phyloP scores from a whole-genome alignment of 345 rosid species.

The Moricandia moricandioides region DNA sequence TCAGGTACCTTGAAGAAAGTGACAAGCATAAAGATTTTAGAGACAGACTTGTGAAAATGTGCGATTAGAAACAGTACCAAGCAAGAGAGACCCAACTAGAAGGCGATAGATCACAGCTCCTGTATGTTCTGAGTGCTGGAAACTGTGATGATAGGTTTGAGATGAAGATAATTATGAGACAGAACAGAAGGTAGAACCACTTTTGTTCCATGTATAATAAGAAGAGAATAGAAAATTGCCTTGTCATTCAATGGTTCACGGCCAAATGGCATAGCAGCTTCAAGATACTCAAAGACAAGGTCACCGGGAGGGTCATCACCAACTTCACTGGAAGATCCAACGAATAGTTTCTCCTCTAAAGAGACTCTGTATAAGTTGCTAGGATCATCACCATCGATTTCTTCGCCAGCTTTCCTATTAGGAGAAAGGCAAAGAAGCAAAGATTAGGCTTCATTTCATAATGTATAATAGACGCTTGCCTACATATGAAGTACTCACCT shows the following conservation, averaged over 20 bases:
- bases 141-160: constrained; percentile 49
- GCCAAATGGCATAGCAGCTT: constrained; percentile 62
- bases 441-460: too few species aligned
- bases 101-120: constrained; percentile 75
- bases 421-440: too few species aligned
- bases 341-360: too few species aligned
- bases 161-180: neutral
- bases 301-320: too few species aligned
- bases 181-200: neutral
- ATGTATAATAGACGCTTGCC: too few species aligned
- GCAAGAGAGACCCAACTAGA: constrained; percentile 85
- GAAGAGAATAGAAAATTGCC: constrained; percentile 36
- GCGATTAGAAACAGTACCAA: constrained; percentile 2
- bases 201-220: neutral
- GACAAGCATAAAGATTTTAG: too few species aligned
- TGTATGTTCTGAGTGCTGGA: constrained; percentile 57
- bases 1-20: constrained; percentile 56
- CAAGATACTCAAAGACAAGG: constrained; percentile 12
- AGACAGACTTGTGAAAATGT: too few species aligned
- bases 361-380: too few species aligned
- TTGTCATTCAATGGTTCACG: constrained; percentile 86
- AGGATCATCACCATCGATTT: too few species aligned
- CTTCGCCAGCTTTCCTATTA: too few species aligned
- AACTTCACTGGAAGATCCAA: too few species aligned
- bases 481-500: too few species aligned